phyloP scores from a whole-genome alignment of 2,329 filamentous ascomycete genomes.

The Arthroderma sp. region DNA sequence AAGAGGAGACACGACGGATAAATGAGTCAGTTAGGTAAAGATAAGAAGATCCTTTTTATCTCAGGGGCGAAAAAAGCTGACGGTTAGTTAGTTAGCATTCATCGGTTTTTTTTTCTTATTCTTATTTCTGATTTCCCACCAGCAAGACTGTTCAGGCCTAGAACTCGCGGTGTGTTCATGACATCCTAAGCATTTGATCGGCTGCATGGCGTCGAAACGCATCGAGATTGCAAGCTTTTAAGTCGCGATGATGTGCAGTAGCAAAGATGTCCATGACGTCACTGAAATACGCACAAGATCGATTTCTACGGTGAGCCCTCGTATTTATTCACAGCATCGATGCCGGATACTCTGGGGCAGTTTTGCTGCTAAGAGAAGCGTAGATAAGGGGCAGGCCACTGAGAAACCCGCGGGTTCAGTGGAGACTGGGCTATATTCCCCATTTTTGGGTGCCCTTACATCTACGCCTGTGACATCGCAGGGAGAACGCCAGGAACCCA shows the following conservation, averaged over 20 bases:
- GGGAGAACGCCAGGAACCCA: not conserved
- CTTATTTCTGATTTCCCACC: not conserved
- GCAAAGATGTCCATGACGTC: not conserved
- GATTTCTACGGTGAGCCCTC: not conserved
- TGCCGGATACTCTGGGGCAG: not conserved
- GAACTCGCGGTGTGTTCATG: not conserved
- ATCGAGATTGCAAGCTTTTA: not conserved
- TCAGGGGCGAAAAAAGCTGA: not conserved
- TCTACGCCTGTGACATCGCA: not conserved
- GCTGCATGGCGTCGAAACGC: not conserved
- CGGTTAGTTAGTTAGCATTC: not conserved
- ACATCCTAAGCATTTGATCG: not conserved
- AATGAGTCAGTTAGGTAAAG: constrained; percentile 2
- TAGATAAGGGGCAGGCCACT: not conserved
- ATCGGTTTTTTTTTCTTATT: not conserved
- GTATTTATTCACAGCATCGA: not conserved
- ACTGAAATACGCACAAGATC: not conserved
- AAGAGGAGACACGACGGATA: not conserved
- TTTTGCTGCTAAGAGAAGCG: not conserved
- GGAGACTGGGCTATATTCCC: not conserved
- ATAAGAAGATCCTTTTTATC: not conserved
- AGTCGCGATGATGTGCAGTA: not conserved
- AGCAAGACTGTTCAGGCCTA: not conserved
- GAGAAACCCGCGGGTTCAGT: not conserved
- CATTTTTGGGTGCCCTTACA: not conserved